Base-by-base conservation (phyloP, 768 basidiomycete genomes). In the Psilocybe tampanensis region DNA sequence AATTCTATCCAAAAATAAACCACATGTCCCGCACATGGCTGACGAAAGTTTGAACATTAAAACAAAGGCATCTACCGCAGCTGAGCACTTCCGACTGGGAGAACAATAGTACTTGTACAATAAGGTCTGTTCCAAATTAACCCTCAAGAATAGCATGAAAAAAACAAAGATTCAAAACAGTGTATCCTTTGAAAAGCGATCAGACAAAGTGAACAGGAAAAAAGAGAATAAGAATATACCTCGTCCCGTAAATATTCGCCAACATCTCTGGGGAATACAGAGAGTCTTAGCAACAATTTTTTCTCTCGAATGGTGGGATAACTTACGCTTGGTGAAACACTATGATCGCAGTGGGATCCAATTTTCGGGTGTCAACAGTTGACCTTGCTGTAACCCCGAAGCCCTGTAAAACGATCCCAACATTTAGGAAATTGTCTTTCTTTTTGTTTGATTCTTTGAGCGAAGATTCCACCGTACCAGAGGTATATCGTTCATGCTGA, bases 241-340 rank as follows among this genome's bases (percentile, higher is more conserved):
- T 98, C 97, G 69, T 99, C 97, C 65, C 97, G 88, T 26, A 99
- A 77, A 71, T 98, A 99, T 78, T 99, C 97, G 55, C 97, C 97
- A 21, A 98, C 93, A 73, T 99, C 97, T 47, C 94, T 97, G 67
- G 44, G 26, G 52, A 59, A 39, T 44, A 42, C 22, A 39, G 5
- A 39, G 5, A 6, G 36, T 39, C n/a, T 55, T 41, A 47, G 44
- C 66, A 42, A 56, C 9, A 44, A 54, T 44, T 23, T 15, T 52
- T 42, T 47, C 15, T 32, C 55, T n/a, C 12, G 48, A 44, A 23
- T 32, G 24, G 44, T 56, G 33, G 56, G 39, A 57, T 29, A 44
- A 70, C 89, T 54, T 69, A 95, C 93, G 97, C 90, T 78, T 99
- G 97, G 69, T 98, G 97, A 75, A 98, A 99, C 2, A 98, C 97